Conservation (phyloP, 2,329 filamentous ascomycete genomes). For the Fusarium lyarnte region DNA sequence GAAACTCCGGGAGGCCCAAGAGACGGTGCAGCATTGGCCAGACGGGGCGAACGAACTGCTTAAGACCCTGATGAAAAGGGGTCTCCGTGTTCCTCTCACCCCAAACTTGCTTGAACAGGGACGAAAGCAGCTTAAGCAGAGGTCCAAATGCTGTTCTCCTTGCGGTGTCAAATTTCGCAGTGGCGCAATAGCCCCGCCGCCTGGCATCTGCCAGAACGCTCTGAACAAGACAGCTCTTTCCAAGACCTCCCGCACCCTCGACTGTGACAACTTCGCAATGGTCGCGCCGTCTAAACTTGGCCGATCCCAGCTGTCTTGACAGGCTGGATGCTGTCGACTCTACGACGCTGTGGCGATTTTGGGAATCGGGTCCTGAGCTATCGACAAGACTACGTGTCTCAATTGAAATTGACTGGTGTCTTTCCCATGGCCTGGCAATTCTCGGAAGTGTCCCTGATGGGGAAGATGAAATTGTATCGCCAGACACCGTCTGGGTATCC, state of each 20-base stretch:
- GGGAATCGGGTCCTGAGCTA: conserved; percentile 53
- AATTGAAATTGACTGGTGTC: conserved; percentile 60
- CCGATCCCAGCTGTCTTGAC: conserved; percentile 63
- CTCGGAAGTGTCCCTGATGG: conserved; percentile 53
- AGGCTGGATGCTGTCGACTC: conserved; percentile 61
- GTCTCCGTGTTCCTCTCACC: conserved; percentile 73
- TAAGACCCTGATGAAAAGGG: conserved; percentile 68
- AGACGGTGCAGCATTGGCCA: conserved; percentile 72
- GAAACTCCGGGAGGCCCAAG: conserved; percentile 75
- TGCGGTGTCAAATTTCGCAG: conserved; percentile 72
- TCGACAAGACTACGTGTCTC: conserved; percentile 61
- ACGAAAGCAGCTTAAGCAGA: conserved; percentile 71
- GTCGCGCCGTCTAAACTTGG: conserved; percentile 68
- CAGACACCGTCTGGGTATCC: conserved; percentile 54
- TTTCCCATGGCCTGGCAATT: conserved; percentile 59
- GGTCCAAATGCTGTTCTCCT: conserved; percentile 70
- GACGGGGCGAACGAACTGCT: conserved; percentile 69
- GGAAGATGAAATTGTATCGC: conserved; percentile 59
- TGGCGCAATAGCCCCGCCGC: conserved; percentile 71
- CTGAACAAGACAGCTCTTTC: conserved; percentile 72
- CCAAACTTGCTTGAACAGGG: conserved; percentile 73
- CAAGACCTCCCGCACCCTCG: conserved; percentile 70
- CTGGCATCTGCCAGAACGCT: conserved; percentile 70
- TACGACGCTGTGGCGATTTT: conserved; percentile 53
- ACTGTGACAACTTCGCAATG: conserved; percentile 72